Conservation (phyloP, 1,139 yeast species). For the Blastobotrys apis region DNA sequence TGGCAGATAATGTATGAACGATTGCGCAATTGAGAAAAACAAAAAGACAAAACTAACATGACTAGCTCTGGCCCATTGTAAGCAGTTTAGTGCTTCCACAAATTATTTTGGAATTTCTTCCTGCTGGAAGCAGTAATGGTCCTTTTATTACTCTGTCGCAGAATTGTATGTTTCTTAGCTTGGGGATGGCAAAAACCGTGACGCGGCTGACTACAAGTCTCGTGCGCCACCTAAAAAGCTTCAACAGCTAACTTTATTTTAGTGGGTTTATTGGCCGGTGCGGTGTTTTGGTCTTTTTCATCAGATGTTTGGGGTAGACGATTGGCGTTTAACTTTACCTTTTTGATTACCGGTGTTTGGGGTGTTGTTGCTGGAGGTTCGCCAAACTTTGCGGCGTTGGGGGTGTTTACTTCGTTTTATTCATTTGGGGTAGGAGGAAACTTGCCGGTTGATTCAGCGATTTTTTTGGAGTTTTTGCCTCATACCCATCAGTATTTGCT, state of each 20-base stretch:
- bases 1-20: conserved; percentile 48
- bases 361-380: conserved; percentile 52
- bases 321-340: conserved; percentile 51
- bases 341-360: conserved; percentile 49
- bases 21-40: not conserved
- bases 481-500: conserved; percentile 48
- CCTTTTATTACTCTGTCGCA: conserved; percentile 38
- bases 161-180: conserved; percentile 20
- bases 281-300: conserved; percentile 53
- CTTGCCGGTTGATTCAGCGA: conserved; percentile 54
- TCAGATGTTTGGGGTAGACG: conserved; percentile 57
- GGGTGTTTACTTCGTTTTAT: conserved; percentile 43
- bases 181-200: no score
- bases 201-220: not conserved
- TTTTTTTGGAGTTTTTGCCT: conserved; percentile 56
- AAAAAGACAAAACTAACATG: not conserved
- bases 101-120: conserved; percentile 16
- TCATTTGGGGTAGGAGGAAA: conserved; percentile 49
- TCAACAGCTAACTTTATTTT: no score
- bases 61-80: conserved; percentile 41
- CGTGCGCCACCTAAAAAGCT: not conserved
- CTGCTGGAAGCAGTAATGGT: conserved; percentile 24
- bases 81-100: conserved; percentile 40
- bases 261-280: conserved; percentile 52
- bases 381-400: conserved; percentile 42